Evolutionary conservation across 2,329 filamentous ascomycete species (phyloP).

Genomic region (Fusarium sp.): DNA sequence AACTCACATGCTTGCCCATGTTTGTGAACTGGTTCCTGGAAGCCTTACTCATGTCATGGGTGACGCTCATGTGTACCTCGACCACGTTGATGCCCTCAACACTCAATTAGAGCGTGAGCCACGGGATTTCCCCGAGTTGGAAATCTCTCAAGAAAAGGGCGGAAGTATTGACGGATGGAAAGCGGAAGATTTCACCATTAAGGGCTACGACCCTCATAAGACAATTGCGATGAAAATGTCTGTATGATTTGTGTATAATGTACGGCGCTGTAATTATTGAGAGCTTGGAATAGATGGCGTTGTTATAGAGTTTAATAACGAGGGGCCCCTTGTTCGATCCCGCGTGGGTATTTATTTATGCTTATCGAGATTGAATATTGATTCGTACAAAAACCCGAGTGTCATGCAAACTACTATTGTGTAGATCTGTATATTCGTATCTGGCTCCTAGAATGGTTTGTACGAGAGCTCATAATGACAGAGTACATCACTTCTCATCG

Average conservation of each 20-base stretch:
- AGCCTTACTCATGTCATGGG: constrained; percentile 96
- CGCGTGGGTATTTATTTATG: neutral
- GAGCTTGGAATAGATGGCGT: constrained; percentile 33
- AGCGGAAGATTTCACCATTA: constrained; percentile 85
- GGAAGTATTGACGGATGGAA: constrained; percentile 92
- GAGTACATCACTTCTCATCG: neutral
- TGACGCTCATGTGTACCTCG: constrained; percentile 95
- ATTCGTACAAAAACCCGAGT: neutral
- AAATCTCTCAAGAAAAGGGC: constrained; percentile 74
- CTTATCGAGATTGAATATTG: neutral
- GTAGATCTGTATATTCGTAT: neutral
- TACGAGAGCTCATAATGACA: neutral
- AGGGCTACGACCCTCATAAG: constrained; percentile 92
- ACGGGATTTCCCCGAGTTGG: constrained; percentile 80
- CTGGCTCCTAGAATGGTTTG: neutral
- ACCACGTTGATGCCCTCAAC: constrained; percentile 89
- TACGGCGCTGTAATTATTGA: neutral
- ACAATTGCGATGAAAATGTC: constrained; percentile 99
- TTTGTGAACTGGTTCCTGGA: constrained; percentile 84
- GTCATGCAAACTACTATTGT: neutral
- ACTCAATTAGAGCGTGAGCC: constrained; percentile 85
- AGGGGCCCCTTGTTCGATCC: neutral
- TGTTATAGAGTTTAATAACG: constrained; percentile 14
- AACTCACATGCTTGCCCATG: constrained; percentile 94
- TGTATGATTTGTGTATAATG: constrained; percentile 58